Conservation (phyloP, 192 early-diverging fungal genomes). For the Coemansia sp. region DNA sequence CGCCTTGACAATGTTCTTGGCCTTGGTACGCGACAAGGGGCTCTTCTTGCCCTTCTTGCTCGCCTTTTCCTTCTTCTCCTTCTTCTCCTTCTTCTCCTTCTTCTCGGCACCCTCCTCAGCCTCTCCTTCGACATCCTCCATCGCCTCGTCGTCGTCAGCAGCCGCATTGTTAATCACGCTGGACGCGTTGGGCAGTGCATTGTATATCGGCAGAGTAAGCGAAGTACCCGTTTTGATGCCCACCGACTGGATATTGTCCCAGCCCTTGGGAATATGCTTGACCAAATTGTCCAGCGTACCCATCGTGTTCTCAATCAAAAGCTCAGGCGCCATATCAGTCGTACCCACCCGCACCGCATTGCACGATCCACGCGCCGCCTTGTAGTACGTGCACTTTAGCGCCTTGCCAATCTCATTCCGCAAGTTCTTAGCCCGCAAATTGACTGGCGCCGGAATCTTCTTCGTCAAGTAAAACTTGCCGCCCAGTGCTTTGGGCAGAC, state of each 20-base stretch:
- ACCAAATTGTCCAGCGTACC: slow-evolving; percentile 61
- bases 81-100: neutral
- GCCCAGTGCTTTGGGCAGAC: slow-evolving; percentile 78
- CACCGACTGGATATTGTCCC: slow-evolving; percentile 84
- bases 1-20: slow-evolving; percentile 8
- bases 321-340: slow-evolving; percentile 57
- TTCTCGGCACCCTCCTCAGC: slow-evolving; percentile 2
- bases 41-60: slow-evolving; percentile 40
- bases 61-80: neutral
- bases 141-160: slow-evolving; percentile 8
- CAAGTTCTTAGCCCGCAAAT: slow-evolving; percentile 23
- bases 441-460: slow-evolving; percentile 61
- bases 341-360: slow-evolving; percentile 71
- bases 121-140: neutral
- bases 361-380: slow-evolving; percentile 43
- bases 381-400: slow-evolving; percentile 31
- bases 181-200: slow-evolving; percentile 56
- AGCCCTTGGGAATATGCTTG: slow-evolving; percentile 70
- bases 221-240: slow-evolving; percentile 81
- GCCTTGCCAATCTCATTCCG: slow-evolving; percentile 31
- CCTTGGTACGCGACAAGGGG: slow-evolving; percentile 30
- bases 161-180: slow-evolving; percentile 6
- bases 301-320: slow-evolving; percentile 79
- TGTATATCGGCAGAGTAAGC: slow-evolving; percentile 80
- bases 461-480: slow-evolving; percentile 81